Evolutionary conservation across 2,329 filamentous ascomycete species (phyloP).

Genomic region (Penicillium sp.): DNA sequence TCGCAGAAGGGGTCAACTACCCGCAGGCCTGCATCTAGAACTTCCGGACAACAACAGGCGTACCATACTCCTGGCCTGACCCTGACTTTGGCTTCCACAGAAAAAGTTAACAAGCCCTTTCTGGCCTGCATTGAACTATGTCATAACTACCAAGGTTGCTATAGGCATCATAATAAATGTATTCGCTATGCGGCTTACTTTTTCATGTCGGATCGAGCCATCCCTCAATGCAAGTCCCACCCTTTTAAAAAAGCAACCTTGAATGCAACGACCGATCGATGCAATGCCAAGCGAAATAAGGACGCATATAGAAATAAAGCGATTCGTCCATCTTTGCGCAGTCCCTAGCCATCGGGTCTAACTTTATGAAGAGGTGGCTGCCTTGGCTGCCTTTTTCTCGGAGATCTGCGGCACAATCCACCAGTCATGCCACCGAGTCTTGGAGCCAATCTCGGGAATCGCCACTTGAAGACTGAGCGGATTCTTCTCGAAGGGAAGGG

Average conservation of each 20-base stretch:
- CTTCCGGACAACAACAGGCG: not conserved
- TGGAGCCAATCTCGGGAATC: constrained; percentile 45
- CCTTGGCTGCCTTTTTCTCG: constrained; percentile 18
- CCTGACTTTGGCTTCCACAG: not conserved
- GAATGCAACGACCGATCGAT: not conserved
- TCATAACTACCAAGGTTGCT: not conserved
- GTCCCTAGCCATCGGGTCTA: not conserved
- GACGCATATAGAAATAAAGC: not conserved
- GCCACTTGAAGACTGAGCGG: constrained; percentile 39
- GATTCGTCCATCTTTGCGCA: not conserved
- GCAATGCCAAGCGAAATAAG: not conserved
- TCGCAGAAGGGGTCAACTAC: too few species aligned
- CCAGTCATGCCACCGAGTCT: constrained; percentile 50
- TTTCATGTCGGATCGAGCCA: not conserved
- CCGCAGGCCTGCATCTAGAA: not conserved
- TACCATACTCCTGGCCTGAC: not conserved
- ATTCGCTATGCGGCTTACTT: constrained; percentile 2
- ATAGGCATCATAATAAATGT: not conserved
- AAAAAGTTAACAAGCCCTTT: not conserved
- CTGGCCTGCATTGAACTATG: not conserved
- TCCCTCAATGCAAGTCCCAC: not conserved
- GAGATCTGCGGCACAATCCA: constrained; percentile 50
- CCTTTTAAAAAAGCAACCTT: not conserved
- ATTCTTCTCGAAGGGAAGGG: constrained; percentile 3
- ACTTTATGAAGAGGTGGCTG: not conserved